Evolutionary conservation across 2,329 filamentous ascomycete genomes (phyloP).

Genomic region (Phyllosticta citrichinensis): DNA sequence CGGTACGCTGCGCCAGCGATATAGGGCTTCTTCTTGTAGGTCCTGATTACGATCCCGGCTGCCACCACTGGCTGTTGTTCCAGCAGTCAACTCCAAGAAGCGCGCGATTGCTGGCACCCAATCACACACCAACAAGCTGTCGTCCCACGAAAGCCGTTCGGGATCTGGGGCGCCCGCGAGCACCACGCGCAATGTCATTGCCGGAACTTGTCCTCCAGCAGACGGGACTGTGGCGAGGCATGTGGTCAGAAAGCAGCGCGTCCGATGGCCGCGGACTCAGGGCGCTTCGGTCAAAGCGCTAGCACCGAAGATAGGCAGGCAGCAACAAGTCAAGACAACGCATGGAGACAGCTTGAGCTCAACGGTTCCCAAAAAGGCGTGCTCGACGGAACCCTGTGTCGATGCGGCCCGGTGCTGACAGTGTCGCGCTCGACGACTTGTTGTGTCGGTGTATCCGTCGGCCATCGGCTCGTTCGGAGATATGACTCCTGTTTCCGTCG

Average conservation of each 20-base stretch:
- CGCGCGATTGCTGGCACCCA: constrained; percentile 34
- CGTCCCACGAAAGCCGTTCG: constrained; percentile 45
- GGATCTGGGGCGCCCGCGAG: constrained; percentile 53
- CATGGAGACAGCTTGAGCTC: neutral
- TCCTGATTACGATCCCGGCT: neutral
- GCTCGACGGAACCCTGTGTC: neutral
- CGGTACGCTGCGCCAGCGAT: constrained; percentile 2
- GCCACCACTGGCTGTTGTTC: neutral
- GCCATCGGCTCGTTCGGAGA: neutral
- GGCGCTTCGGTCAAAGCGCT: neutral
- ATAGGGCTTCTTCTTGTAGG: neutral
- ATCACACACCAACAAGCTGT: constrained; percentile 38
- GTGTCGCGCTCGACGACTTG: neutral
- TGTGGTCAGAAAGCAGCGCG: neutral
- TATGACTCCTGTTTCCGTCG: neutral
- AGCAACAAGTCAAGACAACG: neutral
- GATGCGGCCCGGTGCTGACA: neutral
- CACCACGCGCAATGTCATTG: constrained; percentile 20
- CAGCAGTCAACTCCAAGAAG: constrained; percentile 25
- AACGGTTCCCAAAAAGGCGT: neutral
- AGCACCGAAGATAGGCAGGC: neutral
- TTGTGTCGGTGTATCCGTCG: neutral
- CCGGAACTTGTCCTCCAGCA: neutral
- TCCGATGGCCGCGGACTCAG: neutral
- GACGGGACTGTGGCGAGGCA: neutral